Conservation (phyloP, 116 monocot genomes). For the Trichopus zeylanicus region DNA sequence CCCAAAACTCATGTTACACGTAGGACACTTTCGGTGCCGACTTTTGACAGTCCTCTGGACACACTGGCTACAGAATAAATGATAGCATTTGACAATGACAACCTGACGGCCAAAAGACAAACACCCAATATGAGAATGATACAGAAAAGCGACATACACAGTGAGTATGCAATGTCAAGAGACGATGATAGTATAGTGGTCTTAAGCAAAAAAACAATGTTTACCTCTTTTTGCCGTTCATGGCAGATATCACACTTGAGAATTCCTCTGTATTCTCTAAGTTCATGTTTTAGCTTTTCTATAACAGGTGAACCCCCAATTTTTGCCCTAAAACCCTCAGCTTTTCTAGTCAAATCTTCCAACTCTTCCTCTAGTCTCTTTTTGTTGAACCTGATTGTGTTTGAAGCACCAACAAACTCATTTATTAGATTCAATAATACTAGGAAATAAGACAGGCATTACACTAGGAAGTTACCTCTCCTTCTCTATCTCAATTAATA, state of each 20-base stretch:
- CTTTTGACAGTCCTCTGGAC: constrained; percentile 48
- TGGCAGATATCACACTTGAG: constrained; percentile 75
- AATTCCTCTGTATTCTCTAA: constrained; percentile 74
- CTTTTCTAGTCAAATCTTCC: constrained; percentile 57
- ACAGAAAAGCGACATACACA: too few species aligned
- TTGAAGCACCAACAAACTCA: neutral
- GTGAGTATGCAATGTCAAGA: too few species aligned
- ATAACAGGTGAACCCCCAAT: constrained; percentile 45
- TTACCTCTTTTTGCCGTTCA: constrained; percentile 87
- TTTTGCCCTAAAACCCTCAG: constrained; percentile 30
- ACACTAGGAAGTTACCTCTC: constrained; percentile 42
- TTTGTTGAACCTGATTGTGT: constrained; percentile 48
- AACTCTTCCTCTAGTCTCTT: constrained; percentile 69
- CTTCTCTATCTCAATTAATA: constrained; percentile 71
- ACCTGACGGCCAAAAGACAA: constrained; percentile 42
- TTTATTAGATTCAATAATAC: neutral
- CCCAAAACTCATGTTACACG: constrained; percentile 60
- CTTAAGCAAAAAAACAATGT: too few species aligned
- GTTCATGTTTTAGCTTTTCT: constrained; percentile 74
- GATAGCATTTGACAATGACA: constrained; percentile 91
- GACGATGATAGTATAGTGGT: too few species aligned
- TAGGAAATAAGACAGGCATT: neutral
- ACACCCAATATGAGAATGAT: too few species aligned
- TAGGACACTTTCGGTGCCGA: constrained; percentile 79
- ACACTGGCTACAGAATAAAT: constrained; percentile 82